Base-by-base conservation (phyloP, 768 basidiomycete species). In the Psilocybe tampanensis region DNA sequence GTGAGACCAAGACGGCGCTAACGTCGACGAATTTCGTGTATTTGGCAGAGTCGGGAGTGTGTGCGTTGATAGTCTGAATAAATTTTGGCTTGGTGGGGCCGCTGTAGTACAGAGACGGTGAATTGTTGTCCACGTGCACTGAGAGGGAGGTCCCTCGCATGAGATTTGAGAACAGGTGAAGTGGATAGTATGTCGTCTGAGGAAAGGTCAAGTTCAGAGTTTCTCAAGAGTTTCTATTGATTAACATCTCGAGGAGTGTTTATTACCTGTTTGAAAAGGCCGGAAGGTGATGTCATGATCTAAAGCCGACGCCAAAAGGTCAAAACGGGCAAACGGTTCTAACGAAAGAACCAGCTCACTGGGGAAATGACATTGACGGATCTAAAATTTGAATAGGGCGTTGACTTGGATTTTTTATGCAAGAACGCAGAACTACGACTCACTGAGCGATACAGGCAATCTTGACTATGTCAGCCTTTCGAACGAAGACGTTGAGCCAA, bases 371-470 rank as follows among this genome's bases (percentile, higher is more conserved):
- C 79, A 56, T 81, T 81, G 24, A 81, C 75, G 9, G 73, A 76
- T 57, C 72, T 75, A 11, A 42, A 3, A 18, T 24, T n/a, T n/a
- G n/a, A n/a, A n/a, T n/a, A n/a, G n/a, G n/a, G n/a, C n/a, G n/a
- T n/a, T n/a, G n/a, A n/a, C n/a, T n/a, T n/a, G n/a, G n/a, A n/a
- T n/a, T n/a, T n/a, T n/a, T n/a, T n/a, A n/a, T n/a, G n/a, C n/a
- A n/a, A n/a, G n/a, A n/a, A n/a, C n/a, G n/a, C n/a, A n/a, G n/a
- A n/a, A n/a, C n/a, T n/a, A n/a, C n/a, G n/a, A n/a, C 80, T 50
- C 67, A 79, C 75, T 86, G 85, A 3, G 85, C 84, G 44, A 85
- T 78, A 62, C 84, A 86, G 1, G 84, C 84, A 47, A 86, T 82
- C 58, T 82, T 81, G 43, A 86, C 80, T 7, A 84, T 72, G 61